A percentile compares a stretch with the other conserved stretches of the same genome.
Conservation (phyloP, 495 filamentous ascomycete genomes). For the Xylaria cubensis region DNA sequence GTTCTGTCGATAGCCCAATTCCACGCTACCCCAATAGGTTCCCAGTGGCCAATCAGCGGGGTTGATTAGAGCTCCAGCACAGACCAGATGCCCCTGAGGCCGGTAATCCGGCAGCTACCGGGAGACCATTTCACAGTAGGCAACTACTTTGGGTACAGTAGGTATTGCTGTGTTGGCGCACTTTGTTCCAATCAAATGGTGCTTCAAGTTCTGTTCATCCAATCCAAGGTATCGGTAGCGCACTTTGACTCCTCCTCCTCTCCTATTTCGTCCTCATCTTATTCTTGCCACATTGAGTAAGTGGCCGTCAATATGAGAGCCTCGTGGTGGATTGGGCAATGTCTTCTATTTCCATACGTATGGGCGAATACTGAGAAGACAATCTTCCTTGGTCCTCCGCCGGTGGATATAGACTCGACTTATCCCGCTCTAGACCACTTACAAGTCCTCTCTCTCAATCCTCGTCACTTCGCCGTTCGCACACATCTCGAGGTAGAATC, state of each 20-base stretch:
- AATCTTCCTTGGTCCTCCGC: conserved; percentile 79
- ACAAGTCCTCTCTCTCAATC: conserved; percentile 68
- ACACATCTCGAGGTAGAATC: conserved; percentile 71
- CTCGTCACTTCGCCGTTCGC: conserved; percentile 60
- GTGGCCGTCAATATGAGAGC: conserved; percentile 18
- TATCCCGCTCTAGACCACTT: conserved; percentile 69
- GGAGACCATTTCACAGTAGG: not conserved
- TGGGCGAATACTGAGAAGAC: conserved; percentile 86
- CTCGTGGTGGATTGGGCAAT: conserved; percentile 27
- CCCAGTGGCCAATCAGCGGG: not conserved
- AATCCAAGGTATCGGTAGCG: conserved; percentile 15
- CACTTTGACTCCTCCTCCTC: not conserved
- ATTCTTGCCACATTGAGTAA: conserved; percentile 16
- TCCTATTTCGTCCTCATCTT: conserved; percentile 1
- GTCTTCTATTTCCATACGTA: conserved; percentile 27
- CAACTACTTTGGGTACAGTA: not conserved
- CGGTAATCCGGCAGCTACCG: conserved; percentile 21
- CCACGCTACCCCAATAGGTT: not conserved
- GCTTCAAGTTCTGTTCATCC: conserved; percentile 5
- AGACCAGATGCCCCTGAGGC: conserved; percentile 8
- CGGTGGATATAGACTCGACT: conserved; percentile 57
- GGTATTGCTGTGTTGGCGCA: conserved; percentile 19
- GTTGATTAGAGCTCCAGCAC: conserved; percentile 6
- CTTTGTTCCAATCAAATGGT: conserved; percentile 10
- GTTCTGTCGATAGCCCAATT: conserved; percentile 34